phyloP scores from a whole-genome alignment of 495 filamentous ascomycete genomes.

The Aspergillus nanangensis region DNA sequence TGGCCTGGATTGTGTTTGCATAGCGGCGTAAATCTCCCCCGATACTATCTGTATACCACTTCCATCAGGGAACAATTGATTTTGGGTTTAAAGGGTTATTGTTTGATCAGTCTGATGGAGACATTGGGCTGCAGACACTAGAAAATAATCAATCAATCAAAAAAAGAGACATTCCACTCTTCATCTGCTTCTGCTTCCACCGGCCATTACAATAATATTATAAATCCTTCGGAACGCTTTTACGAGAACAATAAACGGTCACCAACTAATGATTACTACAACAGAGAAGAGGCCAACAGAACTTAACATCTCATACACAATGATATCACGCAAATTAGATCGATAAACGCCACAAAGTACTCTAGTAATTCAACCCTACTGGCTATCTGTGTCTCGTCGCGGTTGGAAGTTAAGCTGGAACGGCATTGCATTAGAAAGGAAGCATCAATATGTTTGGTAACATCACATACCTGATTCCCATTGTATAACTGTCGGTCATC shows the following conservation, averaged over 20 bases:
- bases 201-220: no score
- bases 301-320: no score
- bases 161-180: conserved; percentile 20
- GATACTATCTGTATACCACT: conserved; percentile 13
- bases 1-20: conserved; percentile 24
- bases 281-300: no score
- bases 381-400: conserved; percentile 52
- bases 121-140: conserved; percentile 1
- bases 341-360: no score
- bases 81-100: background rate
- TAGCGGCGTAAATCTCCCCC: conserved; percentile 13
- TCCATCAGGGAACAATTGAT: background rate
- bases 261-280: no score
- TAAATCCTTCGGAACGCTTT: no score
- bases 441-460: background rate
- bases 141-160: conserved; percentile 5
- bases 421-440: background rate
- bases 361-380: no score
- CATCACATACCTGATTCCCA: conserved; percentile 71
- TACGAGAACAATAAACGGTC: no score
- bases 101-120: background rate
- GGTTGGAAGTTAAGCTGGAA: conserved; percentile 71
- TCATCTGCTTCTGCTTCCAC: background rate
- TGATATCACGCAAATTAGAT: no score
- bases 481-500: conserved; percentile 74